phyloP scores from a whole-genome alignment of 2,329 filamentous ascomycete genomes.

The Trichophyton benhamiae region DNA sequence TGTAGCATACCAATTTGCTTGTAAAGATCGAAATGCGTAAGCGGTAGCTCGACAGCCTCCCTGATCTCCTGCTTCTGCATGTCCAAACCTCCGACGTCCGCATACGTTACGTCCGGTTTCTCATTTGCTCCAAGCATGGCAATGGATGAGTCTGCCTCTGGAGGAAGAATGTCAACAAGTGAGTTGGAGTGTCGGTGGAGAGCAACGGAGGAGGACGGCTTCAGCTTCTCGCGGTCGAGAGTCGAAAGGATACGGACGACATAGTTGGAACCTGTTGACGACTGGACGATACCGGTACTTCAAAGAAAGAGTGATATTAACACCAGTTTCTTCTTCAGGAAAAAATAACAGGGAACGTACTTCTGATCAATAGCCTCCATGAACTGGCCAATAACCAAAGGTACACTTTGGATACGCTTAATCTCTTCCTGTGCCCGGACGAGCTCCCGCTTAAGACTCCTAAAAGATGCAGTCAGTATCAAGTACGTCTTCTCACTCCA shows the following conservation, averaged over 20 bases:
- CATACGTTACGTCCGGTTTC: constrained; percentile 97
- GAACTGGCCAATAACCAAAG: constrained; percentile 95
- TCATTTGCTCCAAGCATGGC: constrained; percentile 94
- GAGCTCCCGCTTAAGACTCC: constrained; percentile 91
- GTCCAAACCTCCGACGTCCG: constrained; percentile 90
- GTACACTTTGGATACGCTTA: constrained; percentile 97
- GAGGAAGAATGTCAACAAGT: constrained; percentile 95
- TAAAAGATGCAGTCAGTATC: constrained; percentile 24
- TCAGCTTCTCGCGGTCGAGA: constrained; percentile 93
- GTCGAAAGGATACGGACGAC: constrained; percentile 97
- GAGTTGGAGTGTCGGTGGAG: constrained; percentile 97
- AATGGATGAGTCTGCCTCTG: constrained; percentile 95
- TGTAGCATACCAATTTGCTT: constrained; percentile 67
- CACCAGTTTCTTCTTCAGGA: constrained; percentile 1
- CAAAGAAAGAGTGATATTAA: neutral
- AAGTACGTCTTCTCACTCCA: neutral
- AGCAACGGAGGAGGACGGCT: constrained; percentile 93
- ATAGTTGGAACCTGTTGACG: constrained; percentile 96
- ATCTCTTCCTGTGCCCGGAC: constrained; percentile 98
- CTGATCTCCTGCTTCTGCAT: constrained; percentile 99
- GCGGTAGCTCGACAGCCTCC: constrained; percentile 88
- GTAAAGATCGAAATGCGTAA: constrained; percentile 97
- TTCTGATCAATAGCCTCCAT: constrained; percentile 99
- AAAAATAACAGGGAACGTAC: constrained; percentile 40
- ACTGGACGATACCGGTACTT: constrained; percentile 96